phyloP scores from a whole-genome alignment of 1,284 basidiomycete genomes.

The Hemileia vastatrix region DNA sequence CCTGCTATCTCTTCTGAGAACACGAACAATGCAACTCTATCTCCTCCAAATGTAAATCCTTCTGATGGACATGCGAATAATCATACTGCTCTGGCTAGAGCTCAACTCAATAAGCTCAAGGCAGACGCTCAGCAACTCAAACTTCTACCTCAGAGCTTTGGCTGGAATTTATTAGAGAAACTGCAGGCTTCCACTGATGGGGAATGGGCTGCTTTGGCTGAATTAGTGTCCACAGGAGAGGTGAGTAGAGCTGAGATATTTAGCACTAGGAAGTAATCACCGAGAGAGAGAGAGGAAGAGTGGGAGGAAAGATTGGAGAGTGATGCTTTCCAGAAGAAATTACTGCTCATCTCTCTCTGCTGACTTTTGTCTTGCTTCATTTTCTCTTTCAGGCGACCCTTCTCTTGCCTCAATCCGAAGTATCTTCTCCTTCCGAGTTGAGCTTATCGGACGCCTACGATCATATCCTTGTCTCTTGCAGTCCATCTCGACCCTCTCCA shows the following conservation, averaged over 20 bases:
- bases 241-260: constrained; percentile 35
- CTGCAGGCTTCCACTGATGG: constrained; percentile 67
- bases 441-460: constrained; percentile 47
- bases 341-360: neutral
- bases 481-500: constrained; percentile 65
- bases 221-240: constrained; percentile 60
- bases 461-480: constrained; percentile 63
- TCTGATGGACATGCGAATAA: too few relatives aligned
- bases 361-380: constrained; percentile 1
- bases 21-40: too few relatives aligned
- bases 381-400: constrained; percentile 56
- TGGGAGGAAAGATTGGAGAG: constrained; percentile 65
- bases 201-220: constrained; percentile 58
- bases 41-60: too few relatives aligned
- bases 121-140: too few relatives aligned
- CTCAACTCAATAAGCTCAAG: too few relatives aligned
- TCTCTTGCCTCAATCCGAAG: constrained; percentile 59
- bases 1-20: too few relatives aligned
- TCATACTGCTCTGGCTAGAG: too few relatives aligned
- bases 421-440: constrained; percentile 43
- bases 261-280: too few relatives aligned
- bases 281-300: too few relatives aligned
- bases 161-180: too few relatives aligned
- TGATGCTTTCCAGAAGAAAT: constrained; percentile 4
- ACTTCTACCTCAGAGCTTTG: too few relatives aligned